Base-by-base conservation (phyloP, 345 rosid genomes). In the Erucastrum elatum region DNA sequence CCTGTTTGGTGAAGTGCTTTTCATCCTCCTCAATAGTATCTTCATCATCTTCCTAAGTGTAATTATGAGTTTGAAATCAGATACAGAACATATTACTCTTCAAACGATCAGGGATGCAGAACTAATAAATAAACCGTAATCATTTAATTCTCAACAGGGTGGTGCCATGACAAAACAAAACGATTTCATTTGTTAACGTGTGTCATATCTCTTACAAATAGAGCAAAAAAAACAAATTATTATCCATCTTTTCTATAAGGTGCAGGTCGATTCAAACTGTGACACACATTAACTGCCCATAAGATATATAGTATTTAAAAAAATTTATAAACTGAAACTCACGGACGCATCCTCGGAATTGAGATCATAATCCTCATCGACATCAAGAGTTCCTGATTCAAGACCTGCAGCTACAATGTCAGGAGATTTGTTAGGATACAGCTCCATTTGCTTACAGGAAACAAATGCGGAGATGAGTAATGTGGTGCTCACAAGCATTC, bases 21-120 rank as follows among this genome's bases (percentile, higher is more conserved):
- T 93, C 98, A 84, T 93, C 99, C 85, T 90, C 96, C 83, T 93
- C 98, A 70, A 96, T 82, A 55, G 96, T 96, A 68, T 84, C 91
- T 88, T 96, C 96, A 88, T 96, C 90, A 85, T 91, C 99, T 88
- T 89, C 99, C 99, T 96, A 90, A 85, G 91, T 60, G 76, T 58
- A 75, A 80, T 65, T 30, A 31, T 70, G 76, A 64, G 68, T 58
- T 75, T 17, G 25, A 70, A 46, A 75, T 75, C 60, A 80, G 80
- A 64, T 39, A 56, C 25, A 26, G 70, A 70, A 75, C 44, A 64
- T 70, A 65, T 65, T 6, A 13, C 25, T 74, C 27, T 10, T 68
- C 71, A 63, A 59, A 67, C 30, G 63, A 63, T 41, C 34, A 59
- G 33, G 56, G 44, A 39, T 35, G 62, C 66, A 9, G n/a, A 56